phyloP scores from a whole-genome alignment of 352 stramenopile species.

The Phytophthora chlamydospora region DNA sequence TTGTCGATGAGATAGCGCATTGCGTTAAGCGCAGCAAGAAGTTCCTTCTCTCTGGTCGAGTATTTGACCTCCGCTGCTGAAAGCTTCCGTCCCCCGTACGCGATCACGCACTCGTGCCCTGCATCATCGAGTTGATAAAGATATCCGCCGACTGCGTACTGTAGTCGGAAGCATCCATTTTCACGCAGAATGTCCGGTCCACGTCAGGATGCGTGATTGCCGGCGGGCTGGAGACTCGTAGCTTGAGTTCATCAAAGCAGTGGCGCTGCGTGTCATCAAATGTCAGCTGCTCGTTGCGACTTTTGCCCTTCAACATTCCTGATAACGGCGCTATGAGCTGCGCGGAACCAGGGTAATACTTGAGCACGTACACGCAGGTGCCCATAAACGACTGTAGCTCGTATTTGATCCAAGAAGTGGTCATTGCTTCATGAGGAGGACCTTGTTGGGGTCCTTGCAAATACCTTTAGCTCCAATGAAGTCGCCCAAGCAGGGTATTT shows the following conservation, averaged over 20 bases:
- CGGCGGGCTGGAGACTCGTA: background rate
- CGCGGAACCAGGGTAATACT: too few species aligned
- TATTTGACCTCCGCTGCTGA: background rate
- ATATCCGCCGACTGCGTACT: background rate
- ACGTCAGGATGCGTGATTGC: slow-evolving; percentile 2
- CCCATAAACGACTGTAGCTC: too few species aligned
- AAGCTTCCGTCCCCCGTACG: background rate
- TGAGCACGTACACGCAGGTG: too few species aligned
- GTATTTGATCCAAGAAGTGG: background rate
- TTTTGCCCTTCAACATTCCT: slow-evolving; percentile 1
- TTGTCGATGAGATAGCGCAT: slow-evolving; percentile 17
- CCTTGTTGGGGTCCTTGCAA: background rate
- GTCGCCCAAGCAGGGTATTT: slow-evolving; percentile 5
- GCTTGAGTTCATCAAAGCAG: slow-evolving; percentile 2
- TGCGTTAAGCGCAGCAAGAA: background rate
- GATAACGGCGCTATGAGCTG: background rate
- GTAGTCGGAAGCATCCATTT: slow-evolving; percentile 8
- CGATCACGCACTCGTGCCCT: background rate
- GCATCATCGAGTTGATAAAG: background rate
- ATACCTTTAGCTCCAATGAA: slow-evolving; percentile 2
- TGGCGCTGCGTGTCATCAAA: too few species aligned
- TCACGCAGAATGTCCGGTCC: background rate
- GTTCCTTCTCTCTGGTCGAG: background rate
- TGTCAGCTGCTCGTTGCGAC: background rate
- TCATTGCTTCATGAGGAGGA: background rate